Percentiles rank a stretch among this genome's conserved stretches.
Evolutionary conservation across 768 basidiomycete species (phyloP).

Genomic region (Auricularia sp.): DNA sequence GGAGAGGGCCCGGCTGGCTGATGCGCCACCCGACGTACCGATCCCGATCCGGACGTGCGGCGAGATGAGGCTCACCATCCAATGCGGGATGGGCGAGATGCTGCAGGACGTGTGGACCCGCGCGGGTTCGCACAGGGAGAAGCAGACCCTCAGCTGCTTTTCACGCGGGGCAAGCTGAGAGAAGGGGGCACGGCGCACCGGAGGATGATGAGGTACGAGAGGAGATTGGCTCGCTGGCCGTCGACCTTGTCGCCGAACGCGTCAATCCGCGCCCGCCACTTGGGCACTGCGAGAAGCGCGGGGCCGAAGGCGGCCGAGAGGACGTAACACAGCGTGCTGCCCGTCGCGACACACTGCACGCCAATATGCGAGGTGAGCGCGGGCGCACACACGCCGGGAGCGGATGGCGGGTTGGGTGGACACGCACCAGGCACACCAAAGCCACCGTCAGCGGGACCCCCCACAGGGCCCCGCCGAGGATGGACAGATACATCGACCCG

Average conservation of each 20-base stretch:
- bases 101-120: constrained; percentile 24
- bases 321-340: constrained; percentile 85
- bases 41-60: constrained; percentile 87
- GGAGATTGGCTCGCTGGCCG: constrained; percentile 71
- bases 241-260: constrained; percentile 72
- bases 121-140: not conserved
- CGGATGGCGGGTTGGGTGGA: not conserved
- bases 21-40: constrained; percentile 7
- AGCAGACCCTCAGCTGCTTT: not conserved
- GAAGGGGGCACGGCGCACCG: constrained; percentile 14
- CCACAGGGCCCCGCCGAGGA: constrained; percentile 93
- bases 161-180: not conserved
- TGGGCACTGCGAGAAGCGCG: constrained; percentile 77
- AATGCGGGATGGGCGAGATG: constrained; percentile 90
- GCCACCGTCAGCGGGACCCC: constrained; percentile 79
- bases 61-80: constrained; percentile 89
- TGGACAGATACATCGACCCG: constrained; percentile 96
- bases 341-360: constrained; percentile 70
- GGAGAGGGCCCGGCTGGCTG: not conserved
- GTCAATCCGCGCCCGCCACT: constrained; percentile 75
- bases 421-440: constrained; percentile 65
- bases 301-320: constrained; percentile 89
- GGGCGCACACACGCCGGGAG: not conserved
- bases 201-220: constrained; percentile 89
- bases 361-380: not conserved